phyloP scores from a whole-genome alignment of 306 rosid genomes.

The Phaseolus lunatus region DNA sequence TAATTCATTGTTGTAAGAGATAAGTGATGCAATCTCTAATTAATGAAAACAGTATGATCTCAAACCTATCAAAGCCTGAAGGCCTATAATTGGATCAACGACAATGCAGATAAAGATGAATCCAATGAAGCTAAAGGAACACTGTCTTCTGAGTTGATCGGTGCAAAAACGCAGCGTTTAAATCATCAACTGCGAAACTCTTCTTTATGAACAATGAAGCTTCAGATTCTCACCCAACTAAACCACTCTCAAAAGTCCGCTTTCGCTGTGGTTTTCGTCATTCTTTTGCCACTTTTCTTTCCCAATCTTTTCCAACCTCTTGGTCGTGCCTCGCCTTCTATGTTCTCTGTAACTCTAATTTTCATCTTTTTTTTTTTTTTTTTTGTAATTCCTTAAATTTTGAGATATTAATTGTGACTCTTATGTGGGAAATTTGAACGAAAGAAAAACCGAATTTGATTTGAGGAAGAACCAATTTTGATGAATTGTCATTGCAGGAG shows the following conservation, averaged over 20 bases:
- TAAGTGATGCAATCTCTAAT: no score
- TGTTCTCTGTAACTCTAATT: conserved; percentile 63
- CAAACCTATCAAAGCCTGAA: no score
- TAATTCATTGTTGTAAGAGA: no score
- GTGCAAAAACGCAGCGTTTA: not conserved
- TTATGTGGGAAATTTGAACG: not conserved
- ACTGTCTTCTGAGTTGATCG: not conserved
- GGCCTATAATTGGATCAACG: not conserved
- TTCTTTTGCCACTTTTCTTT: conserved; percentile 67
- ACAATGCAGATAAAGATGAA: conserved; percentile 6
- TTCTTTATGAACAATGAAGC: conserved; percentile 38
- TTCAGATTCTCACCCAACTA: conserved; percentile 36
- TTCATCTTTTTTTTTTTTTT: not conserved
- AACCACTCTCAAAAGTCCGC: conserved; percentile 60
- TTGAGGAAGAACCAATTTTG: not conserved
- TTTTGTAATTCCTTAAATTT: not conserved
- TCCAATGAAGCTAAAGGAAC: not conserved
- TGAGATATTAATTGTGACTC: not conserved
- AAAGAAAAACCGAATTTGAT: not conserved
- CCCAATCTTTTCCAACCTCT: conserved; percentile 77
- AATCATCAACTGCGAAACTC: not conserved
- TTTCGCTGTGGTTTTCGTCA: conserved; percentile 63
- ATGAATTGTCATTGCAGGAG: conserved; percentile 61
- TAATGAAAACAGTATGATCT: no score
- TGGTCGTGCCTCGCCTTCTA: conserved; percentile 80